Conservation (phyloP, 345 rosid genomes). For the Raphanus raphanistrum region DNA sequence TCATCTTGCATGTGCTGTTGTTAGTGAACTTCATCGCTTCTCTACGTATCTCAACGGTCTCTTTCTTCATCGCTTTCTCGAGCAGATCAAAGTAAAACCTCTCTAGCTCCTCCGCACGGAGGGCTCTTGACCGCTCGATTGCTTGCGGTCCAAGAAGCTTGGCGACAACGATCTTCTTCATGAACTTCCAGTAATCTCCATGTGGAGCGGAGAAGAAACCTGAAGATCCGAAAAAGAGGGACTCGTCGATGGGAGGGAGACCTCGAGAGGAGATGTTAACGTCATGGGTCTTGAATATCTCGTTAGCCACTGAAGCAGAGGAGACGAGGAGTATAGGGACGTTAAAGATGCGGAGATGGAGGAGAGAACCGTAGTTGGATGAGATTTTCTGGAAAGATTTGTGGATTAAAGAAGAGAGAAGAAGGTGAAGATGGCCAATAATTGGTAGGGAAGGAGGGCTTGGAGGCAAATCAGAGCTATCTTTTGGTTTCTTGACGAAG, state of each 20-base stretch:
- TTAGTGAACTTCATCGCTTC: conserved; percentile 19
- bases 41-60: conserved; percentile 17
- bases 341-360: neutral
- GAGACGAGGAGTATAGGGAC: neutral
- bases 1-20: conserved; percentile 42
- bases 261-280: conserved; percentile 1
- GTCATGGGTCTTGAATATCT: neutral
- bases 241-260: neutral
- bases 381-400: neutral
- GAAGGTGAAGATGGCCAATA: conserved; percentile 2
- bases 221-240: neutral
- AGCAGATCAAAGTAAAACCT: conserved; percentile 9
- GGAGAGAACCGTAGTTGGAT: neutral
- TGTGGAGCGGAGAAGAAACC: neutral
- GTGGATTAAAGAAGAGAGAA: neutral
- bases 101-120: conserved; percentile 18
- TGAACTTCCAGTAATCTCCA: conserved; percentile 5
- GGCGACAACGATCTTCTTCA: neutral
- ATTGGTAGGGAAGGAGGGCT: neutral
- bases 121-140: neutral
- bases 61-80: conserved; percentile 20
- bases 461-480: neutral
- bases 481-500: neutral
- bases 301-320: neutral
- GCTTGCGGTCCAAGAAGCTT: neutral